phyloP scores from a whole-genome alignment of 2,329 filamentous ascomycete species.

The Dactylellina cionopaga region DNA sequence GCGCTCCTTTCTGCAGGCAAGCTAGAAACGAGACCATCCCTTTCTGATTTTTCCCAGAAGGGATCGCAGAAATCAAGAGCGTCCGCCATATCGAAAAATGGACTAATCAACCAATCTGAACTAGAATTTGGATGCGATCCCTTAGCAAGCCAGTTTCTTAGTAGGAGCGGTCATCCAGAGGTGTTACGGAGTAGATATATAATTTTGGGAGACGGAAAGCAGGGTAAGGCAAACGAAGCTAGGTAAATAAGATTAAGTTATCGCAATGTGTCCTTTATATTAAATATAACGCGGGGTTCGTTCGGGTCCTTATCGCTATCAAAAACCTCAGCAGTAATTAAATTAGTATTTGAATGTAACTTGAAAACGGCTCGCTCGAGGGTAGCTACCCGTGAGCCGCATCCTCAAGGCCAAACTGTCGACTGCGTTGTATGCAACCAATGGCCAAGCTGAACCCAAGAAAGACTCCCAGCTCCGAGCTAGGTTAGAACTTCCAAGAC shows the following conservation, averaged over 20 bases:
- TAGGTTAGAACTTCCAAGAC: background rate
- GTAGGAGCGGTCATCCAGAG: no score
- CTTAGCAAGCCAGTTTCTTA: background rate
- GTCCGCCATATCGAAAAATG: background rate
- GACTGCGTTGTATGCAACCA: background rate
- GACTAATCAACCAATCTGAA: background rate
- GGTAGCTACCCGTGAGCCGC: no score
- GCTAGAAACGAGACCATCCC: no score
- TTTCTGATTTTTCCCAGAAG: background rate
- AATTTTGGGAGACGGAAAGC: background rate
- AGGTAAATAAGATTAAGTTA: background rate
- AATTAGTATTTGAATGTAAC: background rate
- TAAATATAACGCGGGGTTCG: background rate
- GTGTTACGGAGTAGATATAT: background rate
- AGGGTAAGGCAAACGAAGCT: background rate
- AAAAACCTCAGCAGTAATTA: background rate
- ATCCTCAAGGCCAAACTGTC: background rate
- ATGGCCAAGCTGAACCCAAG: background rate
- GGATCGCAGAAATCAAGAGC: background rate
- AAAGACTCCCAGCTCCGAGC: background rate
- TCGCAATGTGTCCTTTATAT: background rate
- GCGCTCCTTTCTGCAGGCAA: no score
- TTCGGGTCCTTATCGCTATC: background rate
- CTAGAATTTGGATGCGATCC: background rate
- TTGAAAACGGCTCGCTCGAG: background rate